These are phyloP conservation scores for Zea luxurians DNA, from an alignment of 176 grass and related monocot genomes.

Conservation along the genomic window DNA sequence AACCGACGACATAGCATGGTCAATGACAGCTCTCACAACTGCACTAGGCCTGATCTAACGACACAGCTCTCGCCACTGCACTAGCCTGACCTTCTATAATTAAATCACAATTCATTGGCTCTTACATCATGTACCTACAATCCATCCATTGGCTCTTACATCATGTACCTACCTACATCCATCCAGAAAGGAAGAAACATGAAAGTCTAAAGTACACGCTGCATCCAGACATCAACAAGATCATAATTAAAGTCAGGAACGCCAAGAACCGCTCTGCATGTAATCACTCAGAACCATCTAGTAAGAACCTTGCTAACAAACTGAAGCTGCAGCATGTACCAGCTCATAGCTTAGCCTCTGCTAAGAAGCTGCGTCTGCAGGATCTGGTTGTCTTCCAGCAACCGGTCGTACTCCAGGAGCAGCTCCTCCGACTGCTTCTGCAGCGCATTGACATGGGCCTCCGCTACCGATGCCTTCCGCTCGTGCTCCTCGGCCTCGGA, in stretches of 20 bases:
- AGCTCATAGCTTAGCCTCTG: slow-evolving; percentile 37
- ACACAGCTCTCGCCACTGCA: too few species aligned
- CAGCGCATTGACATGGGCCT: slow-evolving; percentile 68
- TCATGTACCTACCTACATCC: slow-evolving; percentile 16
- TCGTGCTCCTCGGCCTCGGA: slow-evolving; percentile 51
- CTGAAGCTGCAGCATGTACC: not conserved
- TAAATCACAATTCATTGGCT: too few species aligned
- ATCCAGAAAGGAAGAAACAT: not conserved
- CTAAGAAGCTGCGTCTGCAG: slow-evolving; percentile 70
- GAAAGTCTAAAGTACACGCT: not conserved
- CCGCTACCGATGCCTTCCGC: slow-evolving; percentile 46
- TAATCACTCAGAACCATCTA: not conserved
- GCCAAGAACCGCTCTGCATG: not conserved
- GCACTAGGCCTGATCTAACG: too few species aligned
- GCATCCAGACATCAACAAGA: slow-evolving; percentile 13
- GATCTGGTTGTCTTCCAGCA: slow-evolving; percentile 92
- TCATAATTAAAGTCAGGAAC: not conserved
- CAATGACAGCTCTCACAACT: not conserved
- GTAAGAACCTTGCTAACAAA: slow-evolving; percentile 9
- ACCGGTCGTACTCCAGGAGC: slow-evolving; percentile 78
- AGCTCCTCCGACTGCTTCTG: slow-evolving; percentile 84
- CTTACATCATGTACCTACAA: not conserved
- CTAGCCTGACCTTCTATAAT: too few species aligned
- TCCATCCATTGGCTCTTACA: not conserved
- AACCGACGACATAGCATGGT: too few species aligned